These are phyloP conservation scores for Xerocomellus amylosporus DNA, from an alignment of 768 basidiomycete species.

Conservation along the genomic window DNA sequence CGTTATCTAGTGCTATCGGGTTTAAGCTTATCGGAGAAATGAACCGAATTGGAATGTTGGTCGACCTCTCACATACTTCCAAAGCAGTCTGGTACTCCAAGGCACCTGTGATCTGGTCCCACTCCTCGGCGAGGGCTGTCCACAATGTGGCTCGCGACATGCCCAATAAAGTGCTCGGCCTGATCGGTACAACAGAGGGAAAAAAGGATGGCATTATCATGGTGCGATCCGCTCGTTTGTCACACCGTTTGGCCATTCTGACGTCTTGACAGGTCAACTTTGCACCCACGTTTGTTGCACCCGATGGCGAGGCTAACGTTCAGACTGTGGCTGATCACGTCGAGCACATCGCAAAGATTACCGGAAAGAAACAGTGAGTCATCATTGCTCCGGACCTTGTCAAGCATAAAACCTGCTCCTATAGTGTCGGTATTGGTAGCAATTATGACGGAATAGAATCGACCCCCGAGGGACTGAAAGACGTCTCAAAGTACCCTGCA, in stretches of 20 bases:
- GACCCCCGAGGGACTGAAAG: conserved; percentile 76
- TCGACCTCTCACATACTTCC: conserved; percentile 91
- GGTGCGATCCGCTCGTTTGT: conserved; percentile 41
- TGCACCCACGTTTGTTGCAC: conserved; percentile 62
- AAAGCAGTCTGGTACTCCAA: conserved; percentile 69
- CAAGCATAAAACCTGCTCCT: not conserved
- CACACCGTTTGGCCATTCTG: not conserved
- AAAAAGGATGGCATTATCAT: conserved; percentile 85
- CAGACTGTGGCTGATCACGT: conserved; percentile 79
- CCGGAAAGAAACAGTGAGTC: conserved; percentile 69
- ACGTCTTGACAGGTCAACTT: conserved; percentile 69
- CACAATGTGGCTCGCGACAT: conserved; percentile 77
- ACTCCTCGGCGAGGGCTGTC: conserved; percentile 81
- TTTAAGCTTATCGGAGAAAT: conserved; percentile 77
- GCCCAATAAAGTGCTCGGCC: conserved; percentile 71
- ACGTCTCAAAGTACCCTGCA: conserved; percentile 85
- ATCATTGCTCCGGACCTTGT: not conserved
- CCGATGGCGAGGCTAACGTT: conserved; percentile 61
- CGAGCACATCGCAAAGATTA: conserved; percentile 72
- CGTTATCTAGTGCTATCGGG: conserved; percentile 57
- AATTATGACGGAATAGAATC: conserved; percentile 76
- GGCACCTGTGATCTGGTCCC: conserved; percentile 94
- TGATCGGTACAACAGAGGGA: conserved; percentile 60
- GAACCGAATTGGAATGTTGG: conserved; percentile 90
- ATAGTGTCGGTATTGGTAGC: conserved; percentile 37